Percentiles rank a stretch among this genome's conserved stretches.
Evolutionary conservation across 495 filamentous ascomycete species (phyloP).

Genomic region (Clavariopsis aquatica): DNA sequence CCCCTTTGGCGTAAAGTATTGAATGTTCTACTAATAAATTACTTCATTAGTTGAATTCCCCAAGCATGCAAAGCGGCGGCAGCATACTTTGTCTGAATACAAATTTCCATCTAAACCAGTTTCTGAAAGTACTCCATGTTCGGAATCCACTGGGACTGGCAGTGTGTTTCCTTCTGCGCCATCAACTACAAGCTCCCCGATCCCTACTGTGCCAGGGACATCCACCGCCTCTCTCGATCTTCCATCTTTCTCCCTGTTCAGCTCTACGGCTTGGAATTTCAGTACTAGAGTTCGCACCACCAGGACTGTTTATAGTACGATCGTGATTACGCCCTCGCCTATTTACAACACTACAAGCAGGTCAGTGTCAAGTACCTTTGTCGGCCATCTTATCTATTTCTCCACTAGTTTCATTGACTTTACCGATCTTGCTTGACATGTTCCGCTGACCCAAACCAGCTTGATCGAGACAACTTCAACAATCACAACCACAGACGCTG

Average conservation of each 20-base stretch:
- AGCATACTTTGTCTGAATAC: too few relatives aligned
- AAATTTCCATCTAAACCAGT: neutral
- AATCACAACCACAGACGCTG: conserved; percentile 1
- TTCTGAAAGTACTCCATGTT: neutral
- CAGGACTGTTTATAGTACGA: neutral
- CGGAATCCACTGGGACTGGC: neutral
- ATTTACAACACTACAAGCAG: neutral
- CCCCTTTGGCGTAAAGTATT: neutral
- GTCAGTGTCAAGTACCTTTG: neutral
- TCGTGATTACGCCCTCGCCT: conserved; percentile 1
- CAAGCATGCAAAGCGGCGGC: neutral
- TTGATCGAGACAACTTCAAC: neutral
- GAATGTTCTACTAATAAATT: neutral
- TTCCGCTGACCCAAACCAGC: neutral
- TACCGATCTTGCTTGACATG: neutral
- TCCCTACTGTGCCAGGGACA: neutral
- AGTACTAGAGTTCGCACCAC: neutral
- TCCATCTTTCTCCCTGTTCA: neutral
- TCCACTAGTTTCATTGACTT: neutral
- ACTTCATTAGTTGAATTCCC: neutral
- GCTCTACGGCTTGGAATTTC: neutral
- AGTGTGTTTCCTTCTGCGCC: neutral
- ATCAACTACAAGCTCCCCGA: neutral
- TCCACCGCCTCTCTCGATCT: neutral
- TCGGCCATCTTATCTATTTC: neutral